Conservation (phyloP, 2,329 filamentous ascomycete genomes). For the Hymenoscyphus fructigenus region DNA sequence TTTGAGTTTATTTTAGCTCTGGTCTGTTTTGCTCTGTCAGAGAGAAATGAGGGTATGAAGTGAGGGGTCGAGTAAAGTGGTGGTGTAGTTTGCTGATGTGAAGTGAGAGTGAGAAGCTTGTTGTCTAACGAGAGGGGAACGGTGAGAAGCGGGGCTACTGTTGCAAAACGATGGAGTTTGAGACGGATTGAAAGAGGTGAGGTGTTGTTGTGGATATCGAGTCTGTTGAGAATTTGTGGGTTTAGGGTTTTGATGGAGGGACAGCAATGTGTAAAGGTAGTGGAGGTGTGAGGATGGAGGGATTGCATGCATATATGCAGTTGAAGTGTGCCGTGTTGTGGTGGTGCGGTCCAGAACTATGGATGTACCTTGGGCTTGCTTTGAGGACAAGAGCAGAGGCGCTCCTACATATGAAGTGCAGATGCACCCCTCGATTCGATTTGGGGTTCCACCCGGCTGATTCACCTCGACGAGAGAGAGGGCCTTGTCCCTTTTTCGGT, state of each 20-base stretch:
- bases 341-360: conserved; percentile 15
- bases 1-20: background rate
- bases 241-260: conserved; percentile 4
- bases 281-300: background rate
- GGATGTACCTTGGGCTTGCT: conserved; percentile 19
- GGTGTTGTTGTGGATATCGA: background rate
- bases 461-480: conserved; percentile 15
- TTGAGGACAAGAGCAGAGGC: conserved; percentile 13
- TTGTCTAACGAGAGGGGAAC: background rate
- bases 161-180: conserved; percentile 12
- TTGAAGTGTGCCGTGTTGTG: conserved; percentile 6
- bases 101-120: conserved; percentile 1
- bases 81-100: background rate
- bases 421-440: conserved; percentile 30
- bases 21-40: background rate
- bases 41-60: background rate
- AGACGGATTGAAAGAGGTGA: background rate
- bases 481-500: conserved; percentile 11
- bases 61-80: background rate
- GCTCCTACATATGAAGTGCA: conserved; percentile 28
- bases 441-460: conserved; percentile 28
- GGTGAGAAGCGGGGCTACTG: conserved; percentile 3
- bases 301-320: conserved; percentile 25
- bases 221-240: conserved; percentile 15
- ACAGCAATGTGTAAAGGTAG: background rate